Evolutionary conservation across 2,329 filamentous ascomycete genomes (phyloP).

Genomic region (Colletotrichum spinosum): DNA sequence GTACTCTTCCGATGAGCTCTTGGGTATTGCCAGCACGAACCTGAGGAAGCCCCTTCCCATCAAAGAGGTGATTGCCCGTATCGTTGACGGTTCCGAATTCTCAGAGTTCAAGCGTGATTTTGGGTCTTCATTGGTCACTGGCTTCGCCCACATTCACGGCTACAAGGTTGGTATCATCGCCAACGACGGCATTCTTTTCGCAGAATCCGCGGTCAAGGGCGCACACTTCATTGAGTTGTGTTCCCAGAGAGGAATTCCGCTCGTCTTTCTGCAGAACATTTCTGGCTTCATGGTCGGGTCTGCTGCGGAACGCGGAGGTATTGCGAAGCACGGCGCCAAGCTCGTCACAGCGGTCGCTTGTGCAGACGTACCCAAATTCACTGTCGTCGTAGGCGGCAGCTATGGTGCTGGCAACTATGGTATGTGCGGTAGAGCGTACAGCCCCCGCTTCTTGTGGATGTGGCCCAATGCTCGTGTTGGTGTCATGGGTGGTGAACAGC

Average conservation of each 20-base stretch:
- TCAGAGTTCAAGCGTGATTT: constrained; percentile 95
- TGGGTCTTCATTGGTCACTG: constrained; percentile 88
- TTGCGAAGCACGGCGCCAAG: constrained; percentile 98
- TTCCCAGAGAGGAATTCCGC: constrained; percentile 86
- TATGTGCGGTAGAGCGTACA: constrained; percentile 96
- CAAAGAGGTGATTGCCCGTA: constrained; percentile 90
- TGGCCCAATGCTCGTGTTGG: constrained; percentile 98
- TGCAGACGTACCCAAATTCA: constrained; percentile 95
- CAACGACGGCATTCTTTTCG: constrained; percentile 96
- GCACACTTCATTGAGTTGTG: constrained; percentile 98
- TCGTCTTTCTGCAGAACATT: constrained; percentile 97
- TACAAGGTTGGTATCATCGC: constrained; percentile 93
- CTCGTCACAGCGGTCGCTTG: constrained; percentile 95
- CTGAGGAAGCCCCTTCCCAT: constrained; percentile 86
- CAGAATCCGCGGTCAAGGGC: constrained; percentile 88
- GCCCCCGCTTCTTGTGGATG: constrained; percentile 92
- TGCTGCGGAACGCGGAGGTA: constrained; percentile 92
- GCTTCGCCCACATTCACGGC: constrained; percentile 90
- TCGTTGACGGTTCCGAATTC: constrained; percentile 92
- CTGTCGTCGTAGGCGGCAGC: constrained; percentile 92
- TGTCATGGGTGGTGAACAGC: constrained; percentile 95
- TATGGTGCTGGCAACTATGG: constrained; percentile 98
- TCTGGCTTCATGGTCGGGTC: constrained; percentile 97
- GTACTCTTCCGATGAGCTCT: constrained; percentile 82
- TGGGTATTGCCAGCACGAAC: constrained; percentile 91